Conservation (phyloP, 2,329 filamentous ascomycete species). For the Chrysoporthe deuterocubensis region DNA sequence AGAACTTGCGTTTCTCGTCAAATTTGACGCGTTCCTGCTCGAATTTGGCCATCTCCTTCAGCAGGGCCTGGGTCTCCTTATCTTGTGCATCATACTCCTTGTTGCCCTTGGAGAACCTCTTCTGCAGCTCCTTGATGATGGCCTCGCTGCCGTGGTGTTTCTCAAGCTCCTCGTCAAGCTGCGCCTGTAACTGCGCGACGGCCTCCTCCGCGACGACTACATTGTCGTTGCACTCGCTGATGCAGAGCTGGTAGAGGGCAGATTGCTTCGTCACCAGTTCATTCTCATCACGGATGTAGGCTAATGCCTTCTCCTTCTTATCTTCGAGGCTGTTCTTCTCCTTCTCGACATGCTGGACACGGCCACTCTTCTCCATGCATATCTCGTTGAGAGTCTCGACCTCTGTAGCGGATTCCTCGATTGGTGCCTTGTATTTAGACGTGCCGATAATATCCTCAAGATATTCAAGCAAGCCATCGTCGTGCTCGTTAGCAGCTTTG, state of each 20-base stretch:
- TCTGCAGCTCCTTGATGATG: slow-evolving; percentile 86
- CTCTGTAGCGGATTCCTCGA: slow-evolving; percentile 89
- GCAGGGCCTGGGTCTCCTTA: slow-evolving; percentile 75
- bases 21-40: slow-evolving; percentile 98
- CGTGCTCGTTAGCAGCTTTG: slow-evolving; percentile 92
- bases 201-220: slow-evolving; percentile 87
- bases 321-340: slow-evolving; percentile 92
- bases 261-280: slow-evolving; percentile 89
- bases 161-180: slow-evolving; percentile 84
- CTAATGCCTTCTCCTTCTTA: slow-evolving; percentile 93
- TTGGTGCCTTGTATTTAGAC: slow-evolving; percentile 96
- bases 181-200: slow-evolving; percentile 84
- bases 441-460: slow-evolving; percentile 98
- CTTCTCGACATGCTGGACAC: slow-evolving; percentile 97
- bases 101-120: slow-evolving; percentile 77
- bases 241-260: slow-evolving; percentile 89
- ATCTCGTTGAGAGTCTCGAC: slow-evolving; percentile 93
- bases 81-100: slow-evolving; percentile 85
- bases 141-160: slow-evolving; percentile 91
- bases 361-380: slow-evolving; percentile 90
- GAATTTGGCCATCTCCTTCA: slow-evolving; percentile 88
- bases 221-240: slow-evolving; percentile 87
- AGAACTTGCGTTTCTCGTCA: slow-evolving; percentile 96
- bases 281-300: slow-evolving; percentile 90
- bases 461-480: slow-evolving; percentile 94